A percentile compares a stretch with the other conserved stretches of the same genome.
phyloP scores from a whole-genome alignment of 2,329 filamentous ascomycete species.

The Malbranchea zuffiana region DNA sequence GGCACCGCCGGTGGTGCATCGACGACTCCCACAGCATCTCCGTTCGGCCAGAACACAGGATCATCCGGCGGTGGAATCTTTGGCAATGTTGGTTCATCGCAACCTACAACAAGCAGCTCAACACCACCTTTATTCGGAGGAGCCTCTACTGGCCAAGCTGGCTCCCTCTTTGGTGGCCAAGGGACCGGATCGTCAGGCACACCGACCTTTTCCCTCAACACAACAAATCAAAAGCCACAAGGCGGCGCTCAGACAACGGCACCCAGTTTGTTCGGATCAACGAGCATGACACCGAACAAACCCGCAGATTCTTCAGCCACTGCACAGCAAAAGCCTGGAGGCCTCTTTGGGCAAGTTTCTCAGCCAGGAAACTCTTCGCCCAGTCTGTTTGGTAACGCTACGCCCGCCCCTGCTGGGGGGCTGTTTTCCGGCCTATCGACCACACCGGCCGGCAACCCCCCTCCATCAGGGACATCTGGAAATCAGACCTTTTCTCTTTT shows the following conservation, averaged over 20 bases:
- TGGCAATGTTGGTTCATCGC: constrained; percentile 14
- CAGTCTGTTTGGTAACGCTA: constrained; percentile 26
- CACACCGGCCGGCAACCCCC: constrained; percentile 42
- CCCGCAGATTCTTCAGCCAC: constrained; percentile 24
- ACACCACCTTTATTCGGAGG: constrained; percentile 10
- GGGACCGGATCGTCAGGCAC: neutral
- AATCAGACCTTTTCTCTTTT: constrained; percentile 20
- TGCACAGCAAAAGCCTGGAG: constrained; percentile 22
- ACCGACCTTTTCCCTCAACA: constrained; percentile 2
- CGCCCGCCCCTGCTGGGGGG: constrained; percentile 28
- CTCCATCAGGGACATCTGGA: constrained; percentile 21
- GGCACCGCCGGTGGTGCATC: constrained; percentile 28
- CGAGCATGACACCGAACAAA: constrained; percentile 30
- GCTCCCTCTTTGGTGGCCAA: constrained; percentile 11
- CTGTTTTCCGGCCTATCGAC: constrained; percentile 37
- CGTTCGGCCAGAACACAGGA: constrained; percentile 10
- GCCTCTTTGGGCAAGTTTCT: constrained; percentile 25
- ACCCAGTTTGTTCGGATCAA: constrained; percentile 21
- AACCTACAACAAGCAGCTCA: constrained; percentile 5
- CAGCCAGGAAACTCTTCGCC: constrained; percentile 17
- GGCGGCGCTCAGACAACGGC: constrained; percentile 19
- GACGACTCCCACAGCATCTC: constrained; percentile 8
- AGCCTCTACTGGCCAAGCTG: constrained; percentile 6
- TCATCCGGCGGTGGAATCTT: constrained; percentile 11
- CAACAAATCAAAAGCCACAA: constrained; percentile 11